Evolutionary conservation across 1,284 basidiomycete species (phyloP), one percentile per base, ranked within the genome.

Genomic region (Sphagnurus paluster): DNA sequence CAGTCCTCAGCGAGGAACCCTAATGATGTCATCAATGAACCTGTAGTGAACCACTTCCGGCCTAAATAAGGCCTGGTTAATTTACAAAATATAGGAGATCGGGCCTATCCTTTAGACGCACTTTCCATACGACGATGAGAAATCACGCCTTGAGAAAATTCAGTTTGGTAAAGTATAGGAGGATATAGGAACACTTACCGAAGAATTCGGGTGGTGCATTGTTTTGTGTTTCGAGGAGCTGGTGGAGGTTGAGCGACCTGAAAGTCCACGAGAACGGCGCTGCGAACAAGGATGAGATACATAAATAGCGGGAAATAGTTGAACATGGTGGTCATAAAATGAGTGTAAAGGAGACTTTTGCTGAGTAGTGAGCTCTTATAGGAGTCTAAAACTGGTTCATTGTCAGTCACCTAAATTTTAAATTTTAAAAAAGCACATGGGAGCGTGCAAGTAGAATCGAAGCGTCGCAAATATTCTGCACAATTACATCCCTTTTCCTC

Each of bases 171-270:
- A 5, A 39, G n/a, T n/a, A n/a, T n/a, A 24, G 17, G 14, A 25
- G 9, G 8, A 16, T 23, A 6, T 13, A 17, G 34, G 19, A 16
- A 14, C 17, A 66, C 81, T 64, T 53, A 87, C 84, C 83, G 69
- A 10, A 89, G 63, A 42, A 89, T 71, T 62, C 78, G 67, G 20
- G 80, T 63, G 0, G 84, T 86, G 59, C 87, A 88, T 55, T 80
- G 71, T 54, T 79, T 73, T n/a, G 72, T 72, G 55, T 75, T 68
- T 39, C 64, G 60, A 9, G 86, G 84, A 11, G 87, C 67, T 2
- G 79, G 75, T 16, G 82, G 83, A 11, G 86, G 84, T 54, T 87
- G 77, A 4, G 81, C 71, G 44, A 88, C 84, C 61, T 87, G 86
- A 60, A 89, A 89, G 62, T 87, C 76, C 17, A 83, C 78, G 10